Evolutionary conservation across 768 basidiomycete species (phyloP), one percentile per base, ranked within the genome.

Genomic region (Pleurotus pulmonarius): DNA sequence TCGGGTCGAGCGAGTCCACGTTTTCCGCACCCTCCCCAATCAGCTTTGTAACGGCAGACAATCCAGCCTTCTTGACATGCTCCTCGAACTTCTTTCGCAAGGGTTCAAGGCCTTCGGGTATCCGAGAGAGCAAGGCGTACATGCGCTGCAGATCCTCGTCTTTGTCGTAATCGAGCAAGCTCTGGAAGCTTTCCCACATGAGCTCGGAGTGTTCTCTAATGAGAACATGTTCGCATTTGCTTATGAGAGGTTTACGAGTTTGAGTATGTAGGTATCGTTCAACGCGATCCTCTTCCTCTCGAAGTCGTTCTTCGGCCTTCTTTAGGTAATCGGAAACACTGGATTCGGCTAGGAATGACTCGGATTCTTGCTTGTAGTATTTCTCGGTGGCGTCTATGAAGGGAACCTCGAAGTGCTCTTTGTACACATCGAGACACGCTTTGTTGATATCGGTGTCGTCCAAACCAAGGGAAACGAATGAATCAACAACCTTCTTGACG

Each of bases 171-270:
- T 98, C 95, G 61, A 95, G 84, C 48, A 94, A 71, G 20, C 75
- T 76, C 70, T 95, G 93, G 78, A 98, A 98, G 70, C 86, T 92
- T 58, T 95, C 92, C 87, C 90, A 91, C 86, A 99, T 89, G 44
- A 87, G 72, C 58, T 85, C 81, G 46, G 87, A 77, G 66, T 96
- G 94, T 61, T 88, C 88, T 56, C 88, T 83, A 64, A 99, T 94
- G 61, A 99, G 86, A 24, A 92, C 90, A 59, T 90, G 83, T 69
- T 99, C 96, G 77, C 95, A 98, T 73, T 85, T 88, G 66, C 72
- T 80, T 69, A 90, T 80, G 59, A 91, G 79, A 26, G 84, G 78
- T 69, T 92, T 94, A 65, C 91, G 83, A 16, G 96, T 97, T 57
- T 86, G 86, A 5, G 88, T 87, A 71, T 96, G 89, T 45, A 99